Evolutionary conservation across 2,329 filamentous ascomycete genomes (phyloP).

Genomic region (Curvularia lunata): DNA sequence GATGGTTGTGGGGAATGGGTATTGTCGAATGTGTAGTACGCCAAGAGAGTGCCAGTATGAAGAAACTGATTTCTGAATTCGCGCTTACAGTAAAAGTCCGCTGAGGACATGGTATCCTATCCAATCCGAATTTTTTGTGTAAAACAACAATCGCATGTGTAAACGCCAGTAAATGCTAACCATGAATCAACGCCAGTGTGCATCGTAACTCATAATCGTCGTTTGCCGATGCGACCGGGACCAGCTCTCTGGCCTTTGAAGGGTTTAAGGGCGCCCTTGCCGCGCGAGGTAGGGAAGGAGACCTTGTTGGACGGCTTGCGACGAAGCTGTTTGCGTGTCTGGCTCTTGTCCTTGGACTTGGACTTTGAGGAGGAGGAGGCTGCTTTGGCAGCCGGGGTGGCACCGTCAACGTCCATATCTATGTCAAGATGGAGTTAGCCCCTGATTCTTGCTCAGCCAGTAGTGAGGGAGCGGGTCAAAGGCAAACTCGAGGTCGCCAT

Average conservation of each 20-base stretch:
- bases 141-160: constrained; percentile 25
- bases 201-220: constrained; percentile 29
- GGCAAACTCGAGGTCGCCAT: constrained; percentile 45
- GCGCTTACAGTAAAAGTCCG: constrained; percentile 16
- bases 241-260: constrained; percentile 28
- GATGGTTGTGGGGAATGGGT: not conserved
- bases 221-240: constrained; percentile 34
- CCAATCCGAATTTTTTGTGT: constrained; percentile 15
- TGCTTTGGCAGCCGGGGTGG: constrained; percentile 13
- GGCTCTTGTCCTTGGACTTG: constrained; percentile 44
- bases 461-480: constrained; percentile 46
- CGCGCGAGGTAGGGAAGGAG: constrained; percentile 43
- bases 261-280: constrained; percentile 46
- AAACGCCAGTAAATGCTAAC: constrained; percentile 37
- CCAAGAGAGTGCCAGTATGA: not conserved
- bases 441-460: constrained; percentile 39
- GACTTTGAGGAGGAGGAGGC: not conserved
- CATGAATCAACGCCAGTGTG: constrained; percentile 27
- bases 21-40: not conserved
- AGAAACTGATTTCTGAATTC: constrained; percentile 2
- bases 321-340: constrained; percentile 46
- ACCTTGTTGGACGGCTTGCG: constrained; percentile 50
- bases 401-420: constrained; percentile 52
- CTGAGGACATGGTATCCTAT: constrained; percentile 38
- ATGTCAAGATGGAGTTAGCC: constrained; percentile 40